Evolutionary conservation across 768 basidiomycete species (phyloP), one percentile per base, ranked within the genome.

Genomic region (Rhizopogon rudus): DNA sequence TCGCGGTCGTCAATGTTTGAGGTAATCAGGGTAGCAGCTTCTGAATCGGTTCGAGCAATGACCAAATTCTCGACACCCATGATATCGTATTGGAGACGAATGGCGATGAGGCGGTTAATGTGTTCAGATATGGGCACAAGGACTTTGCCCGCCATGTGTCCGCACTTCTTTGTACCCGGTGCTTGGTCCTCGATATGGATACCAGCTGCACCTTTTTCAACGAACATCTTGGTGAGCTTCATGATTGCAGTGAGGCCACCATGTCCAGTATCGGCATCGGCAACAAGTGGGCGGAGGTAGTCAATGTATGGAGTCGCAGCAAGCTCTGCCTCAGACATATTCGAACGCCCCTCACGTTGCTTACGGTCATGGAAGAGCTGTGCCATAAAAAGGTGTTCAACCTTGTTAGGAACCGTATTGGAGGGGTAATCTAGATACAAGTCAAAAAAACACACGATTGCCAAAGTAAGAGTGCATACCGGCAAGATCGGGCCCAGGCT

Each of bases 281-380:
- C 96, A 60, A 99, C 77, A 61, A 99, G 81, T 5, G 96, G 96
- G 22, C 96, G 88, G 60, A 97, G 84, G 70, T 96, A 96, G 73
- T 98, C 95, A 63, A 96, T 74, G 55, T 69, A 68, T 0, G 88
- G 88, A 0, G 87, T 85, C 61, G 80, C 76, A 3, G 83, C 78
- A 54, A 90, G 84, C 67, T 93, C 83, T 28, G 79, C 76, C 13
- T 89, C 84, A 25, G 86, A 76, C 76, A 95, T 68, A 58, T 66
- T 76, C 0, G 87, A 83, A 22, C 93, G 88, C 6, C 76, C 82
- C 67, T 93, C 90, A 53, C 84, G 86, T 70, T 98, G 96, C 72
- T 97, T 98, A 60, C 96, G 88, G 75, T 99, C 97, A 70, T 99
- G 97, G 86, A 98, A 98, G 42, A 98, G 85, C 69, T 98, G 97